Base-by-base conservation (phyloP, 495 filamentous ascomycete genomes). In the Penicillium atrosanguineum region DNA sequence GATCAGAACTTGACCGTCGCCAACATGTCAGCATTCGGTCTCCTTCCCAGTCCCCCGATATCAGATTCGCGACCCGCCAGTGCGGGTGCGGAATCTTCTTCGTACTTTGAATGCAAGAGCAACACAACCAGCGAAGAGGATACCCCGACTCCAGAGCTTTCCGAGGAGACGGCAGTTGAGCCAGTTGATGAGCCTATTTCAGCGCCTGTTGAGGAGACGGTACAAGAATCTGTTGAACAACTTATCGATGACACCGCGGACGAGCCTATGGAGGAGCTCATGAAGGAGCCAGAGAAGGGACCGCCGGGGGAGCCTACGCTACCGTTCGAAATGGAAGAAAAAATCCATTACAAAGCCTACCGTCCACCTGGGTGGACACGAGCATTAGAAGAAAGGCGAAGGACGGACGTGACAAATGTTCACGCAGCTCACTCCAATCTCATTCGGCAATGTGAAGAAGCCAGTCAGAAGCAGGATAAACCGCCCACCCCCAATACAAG, bases 41-140 rank as follows among this genome's bases (percentile, higher is more conserved):
- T 77, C 20, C 59, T 75, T 3, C 74, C 72, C 8, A 75, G 74
- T 53, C 72, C 72, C 12, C 68, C 72, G 20, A 65, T 77, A 2
- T 72, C 74, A 42, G 74, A 77, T 19, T 69, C 65, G 18, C 55
- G 63, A 4, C 55, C 59, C 0, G 65, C 64, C 1, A 69, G 71
- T 6, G 47, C 59, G 0, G 69, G 62, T 3, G 60, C 66, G 7
- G 61, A 68, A 20, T 64, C 63, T 11, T 61, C 63, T 8, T 61
- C 69, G 7, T 75, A 69, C 52, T 75, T 73, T 46, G 63, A 67
- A n/a, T 49, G 47, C 9, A 57, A 61, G 26, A 42, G 52, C 3
- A 54, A 49, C 6, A 61, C 56, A 1, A 46, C 47, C 6, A 6
- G 18, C 19, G 44, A 37, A 1, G 39, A 39, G 19, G 31, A 26